A percentile compares a stretch with the other conserved stretches of the same genome.
phyloP scores from a whole-genome alignment of 78 protist genomes.

The Dictyostelium citrinum region DNA sequence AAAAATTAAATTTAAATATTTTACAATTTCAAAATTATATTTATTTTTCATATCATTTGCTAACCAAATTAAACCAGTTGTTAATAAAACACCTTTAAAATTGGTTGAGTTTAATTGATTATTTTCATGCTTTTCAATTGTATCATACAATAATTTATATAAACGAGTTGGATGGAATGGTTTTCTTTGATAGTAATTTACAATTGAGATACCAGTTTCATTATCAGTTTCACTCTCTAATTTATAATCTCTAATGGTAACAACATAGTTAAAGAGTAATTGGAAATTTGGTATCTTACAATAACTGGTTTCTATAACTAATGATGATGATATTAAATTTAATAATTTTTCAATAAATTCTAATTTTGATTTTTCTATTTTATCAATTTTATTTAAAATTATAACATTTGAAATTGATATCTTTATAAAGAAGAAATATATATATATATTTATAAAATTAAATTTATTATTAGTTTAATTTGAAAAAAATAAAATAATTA shows the following conservation, averaged over 20 bases:
- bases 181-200: constrained; percentile 39
- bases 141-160: constrained; percentile 3
- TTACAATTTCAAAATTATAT: constrained; percentile 58
- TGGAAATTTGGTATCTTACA: background rate
- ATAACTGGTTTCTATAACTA: background rate
- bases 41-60: constrained; percentile 54
- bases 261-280: background rate
- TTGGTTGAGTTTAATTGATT: background rate
- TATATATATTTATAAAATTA: too few species aligned
- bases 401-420: constrained; percentile 11
- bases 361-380: constrained; percentile 9
- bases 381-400: constrained; percentile 40
- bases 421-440: background rate
- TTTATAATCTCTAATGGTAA: constrained; percentile 8
- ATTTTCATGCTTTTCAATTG: background rate
- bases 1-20: too few species aligned
- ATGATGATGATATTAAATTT: constrained; percentile 11
- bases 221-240: background rate
- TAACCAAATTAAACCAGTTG: constrained; percentile 43
- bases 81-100: background rate
- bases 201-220: background rate
- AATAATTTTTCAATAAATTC: constrained; percentile 19
- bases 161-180: constrained; percentile 72
- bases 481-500: too few species aligned
- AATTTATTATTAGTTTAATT: too few species aligned